These are phyloP conservation scores for Podospora didyma DNA, from an alignment of 495 filamentous ascomycete genomes.

Conservation along the genomic window DNA sequence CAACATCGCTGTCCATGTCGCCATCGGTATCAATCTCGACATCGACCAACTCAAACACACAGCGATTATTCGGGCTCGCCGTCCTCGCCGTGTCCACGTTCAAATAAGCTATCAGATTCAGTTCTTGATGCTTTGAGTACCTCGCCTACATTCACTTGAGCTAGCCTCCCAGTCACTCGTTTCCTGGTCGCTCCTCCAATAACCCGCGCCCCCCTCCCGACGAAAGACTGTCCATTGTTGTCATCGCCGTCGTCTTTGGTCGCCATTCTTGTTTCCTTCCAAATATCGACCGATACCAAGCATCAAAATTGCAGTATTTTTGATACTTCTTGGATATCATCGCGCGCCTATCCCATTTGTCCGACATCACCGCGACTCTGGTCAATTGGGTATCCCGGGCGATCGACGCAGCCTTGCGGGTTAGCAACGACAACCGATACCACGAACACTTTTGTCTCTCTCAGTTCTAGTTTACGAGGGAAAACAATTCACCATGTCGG, in stretches of 20 bases:
- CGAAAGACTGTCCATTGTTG: no score
- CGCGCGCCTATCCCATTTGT: no score
- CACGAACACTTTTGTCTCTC: not conserved
- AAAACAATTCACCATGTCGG: conserved; percentile 10
- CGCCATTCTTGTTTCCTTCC: no score
- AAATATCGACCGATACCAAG: no score
- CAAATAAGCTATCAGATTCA: conserved; percentile 9
- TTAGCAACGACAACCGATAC: not conserved
- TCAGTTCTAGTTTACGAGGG: not conserved
- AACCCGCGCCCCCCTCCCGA: no score
- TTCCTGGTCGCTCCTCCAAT: conserved; percentile 20
- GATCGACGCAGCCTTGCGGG: no score
- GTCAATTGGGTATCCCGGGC: no score
- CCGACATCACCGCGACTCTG: no score
- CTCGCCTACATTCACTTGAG: conserved; percentile 40
- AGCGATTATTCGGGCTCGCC: conserved; percentile 2
- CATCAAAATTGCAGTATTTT: no score
- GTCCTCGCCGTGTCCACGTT: conserved; percentile 1
- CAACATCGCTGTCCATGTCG: conserved; percentile 18
- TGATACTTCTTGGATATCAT: no score
- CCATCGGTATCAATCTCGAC: conserved; percentile 5
- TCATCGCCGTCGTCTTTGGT: not conserved
- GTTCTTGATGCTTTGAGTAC: conserved; percentile 11
- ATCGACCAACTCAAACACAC: conserved; percentile 8
- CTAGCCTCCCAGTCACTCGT: conserved; percentile 51